A percentile compares a stretch with the other conserved stretches of the same genome.
These are phyloP conservation scores for Kondoa subrosea DNA, from an alignment of 768 basidiomycete genomes.

Conservation along the genomic window DNA sequence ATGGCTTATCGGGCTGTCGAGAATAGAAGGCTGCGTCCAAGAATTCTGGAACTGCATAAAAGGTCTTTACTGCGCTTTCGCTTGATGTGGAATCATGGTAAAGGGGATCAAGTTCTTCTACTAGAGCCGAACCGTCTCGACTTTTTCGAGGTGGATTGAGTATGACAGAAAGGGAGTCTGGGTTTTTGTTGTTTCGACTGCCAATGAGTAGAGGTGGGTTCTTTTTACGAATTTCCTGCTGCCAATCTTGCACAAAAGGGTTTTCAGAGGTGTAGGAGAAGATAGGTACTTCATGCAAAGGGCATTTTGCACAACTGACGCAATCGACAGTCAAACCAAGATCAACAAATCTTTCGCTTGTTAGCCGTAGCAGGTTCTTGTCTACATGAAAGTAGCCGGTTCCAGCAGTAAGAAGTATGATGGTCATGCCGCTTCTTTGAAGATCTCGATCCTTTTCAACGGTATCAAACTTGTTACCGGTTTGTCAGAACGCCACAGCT, in stretches of 20 bases:
- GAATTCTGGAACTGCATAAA: conserved; percentile 36
- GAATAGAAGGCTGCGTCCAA: conserved; percentile 35
- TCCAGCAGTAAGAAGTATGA: conserved; percentile 77
- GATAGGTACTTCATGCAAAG: conserved; percentile 79
- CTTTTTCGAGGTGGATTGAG: not conserved
- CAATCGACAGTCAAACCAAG: conserved; percentile 83
- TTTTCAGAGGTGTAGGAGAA: conserved; percentile 48
- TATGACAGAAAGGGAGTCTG: not conserved
- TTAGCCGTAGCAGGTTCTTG: conserved; percentile 72
- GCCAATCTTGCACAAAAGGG: not conserved
- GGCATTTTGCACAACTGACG: conserved; percentile 73
- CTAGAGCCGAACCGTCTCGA: not conserved
- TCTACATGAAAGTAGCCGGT: conserved; percentile 85
- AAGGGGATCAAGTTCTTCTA: conserved; percentile 26
- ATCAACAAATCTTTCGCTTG: conserved; percentile 81
- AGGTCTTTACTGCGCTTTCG: conserved; percentile 41
- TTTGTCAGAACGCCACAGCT: not conserved
- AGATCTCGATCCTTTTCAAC: conserved; percentile 55
- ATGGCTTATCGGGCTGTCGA: conserved; percentile 35
- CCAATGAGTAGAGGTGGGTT: not conserved
- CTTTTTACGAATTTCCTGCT: not conserved
- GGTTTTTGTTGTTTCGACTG: conserved; percentile 1
- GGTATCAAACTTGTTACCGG: not conserved
- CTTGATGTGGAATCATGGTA: conserved; percentile 28
- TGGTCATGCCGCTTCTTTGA: conserved; percentile 66